phyloP scores from a whole-genome alignment of 805 yeast species.

The Candida xiaguanensis region DNA sequence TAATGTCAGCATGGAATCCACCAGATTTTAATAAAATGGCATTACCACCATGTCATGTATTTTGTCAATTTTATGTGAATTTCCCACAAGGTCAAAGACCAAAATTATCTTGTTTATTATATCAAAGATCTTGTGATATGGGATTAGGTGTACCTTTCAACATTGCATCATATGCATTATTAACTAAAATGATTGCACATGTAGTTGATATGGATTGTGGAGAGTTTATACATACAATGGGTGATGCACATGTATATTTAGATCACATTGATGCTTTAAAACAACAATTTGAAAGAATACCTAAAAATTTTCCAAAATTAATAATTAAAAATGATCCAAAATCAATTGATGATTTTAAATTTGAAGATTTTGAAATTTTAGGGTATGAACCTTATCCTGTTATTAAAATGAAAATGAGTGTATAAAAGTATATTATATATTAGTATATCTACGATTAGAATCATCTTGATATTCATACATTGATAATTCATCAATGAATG shows the following conservation, averaged over 20 bases:
- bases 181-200: constrained; percentile 93
- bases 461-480: constrained; percentile 39
- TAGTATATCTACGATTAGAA: constrained; percentile 6
- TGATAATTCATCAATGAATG: constrained; percentile 20
- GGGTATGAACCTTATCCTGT: constrained; percentile 79
- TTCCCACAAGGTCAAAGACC: constrained; percentile 66
- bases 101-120: constrained; percentile 78
- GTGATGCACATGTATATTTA: constrained; percentile 92
- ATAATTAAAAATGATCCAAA: constrained; percentile 62
- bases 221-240: constrained; percentile 91
- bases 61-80: constrained; percentile 90
- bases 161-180: constrained; percentile 91
- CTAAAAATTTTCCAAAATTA: constrained; percentile 78
- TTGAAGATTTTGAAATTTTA: constrained; percentile 79
- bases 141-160: constrained; percentile 99
- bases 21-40: constrained; percentile 95
- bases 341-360: constrained; percentile 81
- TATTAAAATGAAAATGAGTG: constrained; percentile 97
- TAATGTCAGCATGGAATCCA: constrained; percentile 98
- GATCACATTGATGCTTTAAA: constrained; percentile 91
- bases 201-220: constrained; percentile 95
- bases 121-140: constrained; percentile 99
- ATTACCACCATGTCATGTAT: constrained; percentile 96
- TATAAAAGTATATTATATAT: constrained; percentile 34
- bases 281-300: constrained; percentile 71